Base-by-base conservation (phyloP, 2,329 filamentous ascomycete genomes). In the Colletotrichum tabaci region DNA sequence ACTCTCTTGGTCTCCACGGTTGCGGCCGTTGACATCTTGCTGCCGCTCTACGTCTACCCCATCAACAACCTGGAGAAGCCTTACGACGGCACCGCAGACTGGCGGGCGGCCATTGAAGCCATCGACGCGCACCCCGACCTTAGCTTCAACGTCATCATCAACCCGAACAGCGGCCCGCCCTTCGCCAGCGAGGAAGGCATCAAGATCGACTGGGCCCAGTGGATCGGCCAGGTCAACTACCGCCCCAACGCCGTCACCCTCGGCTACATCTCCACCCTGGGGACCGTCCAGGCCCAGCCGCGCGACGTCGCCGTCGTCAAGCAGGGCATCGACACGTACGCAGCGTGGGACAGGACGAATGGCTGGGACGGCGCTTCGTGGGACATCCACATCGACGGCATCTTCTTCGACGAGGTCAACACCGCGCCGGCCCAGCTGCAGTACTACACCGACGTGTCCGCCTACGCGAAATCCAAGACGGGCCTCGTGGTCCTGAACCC, bases 371-470 rank as follows among this genome's bases (percentile, higher is more conserved):
- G 55, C 0, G 40, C 30, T 23, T 52, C 55, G 1, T 61, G 47
- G 5, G 56, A 66, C 9, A 61, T 66, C n/a, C 38, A 40, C 23
- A 38, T 61, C 30, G 46, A 60, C n/a, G 64, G 64, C 7, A 46
- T 66, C 46, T 66, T 66, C 23, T 66, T 66, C 1, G 64, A 66
- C 9, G 64, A 66, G 21, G 64, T 61, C 35, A 53, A 66, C 64
- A 61, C 55, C 16, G 64, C 38, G 5, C 38, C 55, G 12, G 8
- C 64, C 0, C 46, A 53, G n/a, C 46, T 66, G 23, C 55, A 61
- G 13, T 66, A 66, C 46, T 66, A 53, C 55, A 66, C 64, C 0
- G 35, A 66, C 23, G 6, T 61, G 9, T 61, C 55, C 35, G 23
- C 61, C 55, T 61, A 66, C 0, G 64, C 64, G 1, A 66, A 53